Conservation (phyloP, 768 basidiomycete species). For the Trametes coccinea region DNA sequence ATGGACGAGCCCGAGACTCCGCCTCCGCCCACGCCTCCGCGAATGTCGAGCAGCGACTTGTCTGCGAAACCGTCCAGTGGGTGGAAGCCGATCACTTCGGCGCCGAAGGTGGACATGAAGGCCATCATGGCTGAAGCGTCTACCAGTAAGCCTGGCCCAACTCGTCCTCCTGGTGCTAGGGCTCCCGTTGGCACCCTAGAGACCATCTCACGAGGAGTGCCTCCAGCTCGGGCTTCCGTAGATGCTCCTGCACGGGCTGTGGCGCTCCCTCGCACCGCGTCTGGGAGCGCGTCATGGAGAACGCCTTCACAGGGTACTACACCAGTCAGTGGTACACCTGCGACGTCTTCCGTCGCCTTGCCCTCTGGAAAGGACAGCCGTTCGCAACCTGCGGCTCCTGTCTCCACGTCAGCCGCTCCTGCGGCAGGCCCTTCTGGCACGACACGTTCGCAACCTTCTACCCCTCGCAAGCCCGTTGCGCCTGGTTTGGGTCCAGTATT, state of each 20-base stretch:
- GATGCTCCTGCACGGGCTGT: not conserved
- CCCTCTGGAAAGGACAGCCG: slow-evolving; percentile 1
- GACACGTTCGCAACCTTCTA: slow-evolving; percentile 18
- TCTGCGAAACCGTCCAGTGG: slow-evolving; percentile 25
- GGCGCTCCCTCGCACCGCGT: not conserved
- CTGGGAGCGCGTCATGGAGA: slow-evolving; percentile 19
- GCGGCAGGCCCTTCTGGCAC: not conserved
- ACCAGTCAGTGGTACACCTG: not conserved
- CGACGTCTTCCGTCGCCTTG: not conserved
- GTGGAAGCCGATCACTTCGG: slow-evolving; percentile 38
- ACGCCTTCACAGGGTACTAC: slow-evolving; percentile 10
- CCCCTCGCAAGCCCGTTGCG: slow-evolving; percentile 30
- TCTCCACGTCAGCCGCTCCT: not conserved
- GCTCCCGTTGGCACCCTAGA: not conserved
- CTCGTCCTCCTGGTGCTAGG: not conserved
- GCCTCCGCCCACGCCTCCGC: slow-evolving; percentile 11
- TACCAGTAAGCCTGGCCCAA: slow-evolving; percentile 24
- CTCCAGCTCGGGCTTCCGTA: slow-evolving; percentile 1
- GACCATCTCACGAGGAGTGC: slow-evolving; percentile 3
- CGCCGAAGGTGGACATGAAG: slow-evolving; percentile 80
- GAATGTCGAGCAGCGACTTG: slow-evolving; percentile 11
- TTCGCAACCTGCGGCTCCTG: not conserved
- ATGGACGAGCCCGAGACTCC: slow-evolving; percentile 77
- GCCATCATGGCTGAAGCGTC: slow-evolving; percentile 82
- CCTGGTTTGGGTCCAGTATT: slow-evolving; percentile 64